phyloP scores from a whole-genome alignment of 176 grass and related monocot species.

The Eleusine coracana region DNA sequence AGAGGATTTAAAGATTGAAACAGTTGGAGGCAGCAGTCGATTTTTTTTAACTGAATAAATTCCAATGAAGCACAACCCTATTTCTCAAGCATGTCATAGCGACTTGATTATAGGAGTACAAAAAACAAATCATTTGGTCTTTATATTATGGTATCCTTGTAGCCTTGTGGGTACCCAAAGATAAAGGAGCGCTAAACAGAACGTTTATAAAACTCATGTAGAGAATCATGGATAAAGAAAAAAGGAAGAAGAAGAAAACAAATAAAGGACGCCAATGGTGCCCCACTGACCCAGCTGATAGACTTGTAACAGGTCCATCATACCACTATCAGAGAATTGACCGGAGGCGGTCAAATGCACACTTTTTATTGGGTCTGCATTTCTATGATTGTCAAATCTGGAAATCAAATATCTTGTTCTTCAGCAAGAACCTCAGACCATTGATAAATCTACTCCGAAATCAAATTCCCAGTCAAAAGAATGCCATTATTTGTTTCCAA shows the following conservation, averaged over 20 bases:
- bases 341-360: conserved; percentile 18
- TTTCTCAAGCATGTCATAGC: not conserved
- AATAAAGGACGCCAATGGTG: conserved; percentile 10
- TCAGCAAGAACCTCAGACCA: not conserved
- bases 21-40: too few relatives aligned
- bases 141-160: not conserved
- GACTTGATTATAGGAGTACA: not conserved
- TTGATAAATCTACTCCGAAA: not conserved
- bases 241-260: not conserved
- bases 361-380: not conserved
- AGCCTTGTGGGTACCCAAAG: not conserved
- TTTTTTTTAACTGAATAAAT: too few relatives aligned
- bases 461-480: not conserved
- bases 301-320: conserved; percentile 26
- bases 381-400: too few relatives aligned
- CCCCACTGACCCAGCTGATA: not conserved
- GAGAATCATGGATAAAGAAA: conserved; percentile 5
- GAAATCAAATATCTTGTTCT: not conserved
- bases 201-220: not conserved
- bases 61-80: not conserved
- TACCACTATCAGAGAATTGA: conserved; percentile 26
- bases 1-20: too few relatives aligned
- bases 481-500: not conserved
- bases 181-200: not conserved
- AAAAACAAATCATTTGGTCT: too few relatives aligned